Conservation (phyloP, 2,329 filamentous ascomycete genomes). For the Nigrograna mackinnonii region DNA sequence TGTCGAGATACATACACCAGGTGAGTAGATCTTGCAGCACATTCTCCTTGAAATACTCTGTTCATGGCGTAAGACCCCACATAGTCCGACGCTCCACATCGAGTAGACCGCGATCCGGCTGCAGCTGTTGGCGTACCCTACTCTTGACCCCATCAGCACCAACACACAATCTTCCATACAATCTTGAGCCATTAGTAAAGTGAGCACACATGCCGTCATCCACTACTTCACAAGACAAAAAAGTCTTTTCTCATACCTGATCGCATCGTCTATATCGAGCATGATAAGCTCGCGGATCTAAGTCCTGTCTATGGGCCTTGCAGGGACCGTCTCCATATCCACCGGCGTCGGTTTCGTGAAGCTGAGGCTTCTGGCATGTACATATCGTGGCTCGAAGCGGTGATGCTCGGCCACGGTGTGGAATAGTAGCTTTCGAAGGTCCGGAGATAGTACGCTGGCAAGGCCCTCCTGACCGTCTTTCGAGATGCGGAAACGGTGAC, state of each 20-base stretch:
- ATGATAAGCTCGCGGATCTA: constrained; percentile 32
- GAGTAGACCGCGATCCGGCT: constrained; percentile 23
- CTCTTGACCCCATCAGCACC: constrained; percentile 47
- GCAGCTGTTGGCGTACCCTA: constrained; percentile 37
- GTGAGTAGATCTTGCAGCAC: constrained; percentile 10
- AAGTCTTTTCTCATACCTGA: constrained; percentile 36
- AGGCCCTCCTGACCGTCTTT: constrained; percentile 4
- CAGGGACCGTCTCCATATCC: constrained; percentile 12
- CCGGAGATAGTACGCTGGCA: constrained; percentile 6
- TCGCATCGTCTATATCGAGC: constrained; percentile 24
- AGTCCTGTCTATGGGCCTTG: constrained; percentile 28
- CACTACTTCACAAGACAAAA: constrained; percentile 21
- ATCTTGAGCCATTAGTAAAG: constrained; percentile 8
- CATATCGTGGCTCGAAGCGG: constrained; percentile 13
- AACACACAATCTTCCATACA: constrained; percentile 25
- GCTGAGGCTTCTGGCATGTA: constrained; percentile 8
- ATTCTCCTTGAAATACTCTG: constrained; percentile 34
- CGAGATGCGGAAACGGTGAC: constrained; percentile 14
- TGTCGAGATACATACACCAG: constrained; percentile 19
- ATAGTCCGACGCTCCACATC: constrained; percentile 43
- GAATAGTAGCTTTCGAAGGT: constrained; percentile 5
- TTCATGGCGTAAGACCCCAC: constrained; percentile 41
- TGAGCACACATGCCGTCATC: constrained; percentile 11
- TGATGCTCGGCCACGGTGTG: constrained; percentile 3
- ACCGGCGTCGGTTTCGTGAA: constrained; percentile 6